A percentile compares a stretch with the other conserved stretches of the same genome.
Evolutionary conservation across 2,329 filamentous ascomycete species (phyloP).

Genomic region (Diaporthe sp.): DNA sequence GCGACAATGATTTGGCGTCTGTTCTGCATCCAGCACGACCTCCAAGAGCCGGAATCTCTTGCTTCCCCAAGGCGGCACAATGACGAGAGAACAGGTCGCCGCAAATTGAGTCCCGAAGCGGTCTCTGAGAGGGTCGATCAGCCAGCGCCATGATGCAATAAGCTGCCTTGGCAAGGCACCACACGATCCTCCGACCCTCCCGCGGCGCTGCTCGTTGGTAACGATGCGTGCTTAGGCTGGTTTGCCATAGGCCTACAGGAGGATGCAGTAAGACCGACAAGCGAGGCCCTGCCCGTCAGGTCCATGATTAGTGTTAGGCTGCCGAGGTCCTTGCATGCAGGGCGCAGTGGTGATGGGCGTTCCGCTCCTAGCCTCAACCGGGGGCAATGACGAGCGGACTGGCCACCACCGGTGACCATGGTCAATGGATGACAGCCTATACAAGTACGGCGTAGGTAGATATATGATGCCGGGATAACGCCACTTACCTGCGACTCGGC

Average conservation of each 20-base stretch:
- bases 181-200: neutral
- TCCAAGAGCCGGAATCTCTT: neutral
- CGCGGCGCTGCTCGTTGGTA: neutral
- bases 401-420: neutral
- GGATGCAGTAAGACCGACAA: neutral
- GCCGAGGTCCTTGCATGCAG: neutral
- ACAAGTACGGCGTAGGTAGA: too few relatives aligned
- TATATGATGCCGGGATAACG: constrained; percentile 24
- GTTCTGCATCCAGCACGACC: neutral
- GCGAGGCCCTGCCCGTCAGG: neutral
- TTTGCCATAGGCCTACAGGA: neutral
- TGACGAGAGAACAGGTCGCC: neutral
- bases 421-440: neutral
- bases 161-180: constrained; percentile 2
- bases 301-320: neutral
- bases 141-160: constrained; percentile 27
- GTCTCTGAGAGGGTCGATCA: neutral
- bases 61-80: neutral
- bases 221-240: neutral
- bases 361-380: neutral
- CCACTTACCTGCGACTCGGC: constrained; percentile 1
- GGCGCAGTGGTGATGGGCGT: constrained; percentile 13
- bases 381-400: neutral
- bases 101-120: constrained; percentile 5
- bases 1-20: neutral